phyloP scores from a whole-genome alignment of 129 eudicot genomes.

The Flaveria bidentis region DNA sequence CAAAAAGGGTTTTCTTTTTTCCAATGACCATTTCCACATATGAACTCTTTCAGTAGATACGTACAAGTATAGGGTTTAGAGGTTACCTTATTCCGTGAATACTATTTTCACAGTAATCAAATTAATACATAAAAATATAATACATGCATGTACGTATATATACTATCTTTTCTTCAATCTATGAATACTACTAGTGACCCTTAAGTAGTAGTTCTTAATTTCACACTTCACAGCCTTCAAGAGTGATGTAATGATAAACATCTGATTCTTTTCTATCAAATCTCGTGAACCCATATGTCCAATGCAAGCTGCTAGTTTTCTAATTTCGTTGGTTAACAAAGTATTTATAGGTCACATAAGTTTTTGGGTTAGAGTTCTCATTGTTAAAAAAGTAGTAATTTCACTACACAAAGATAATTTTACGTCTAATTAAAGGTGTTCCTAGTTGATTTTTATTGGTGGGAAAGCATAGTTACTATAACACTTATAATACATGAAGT shows the following conservation, averaged over 20 bases:
- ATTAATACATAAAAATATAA: neutral
- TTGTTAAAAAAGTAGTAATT: too few relatives aligned
- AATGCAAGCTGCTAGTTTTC: too few relatives aligned
- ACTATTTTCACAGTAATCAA: neutral
- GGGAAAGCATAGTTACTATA: neutral
- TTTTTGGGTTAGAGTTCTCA: too few relatives aligned
- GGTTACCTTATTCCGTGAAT: slow-evolving; percentile 17
- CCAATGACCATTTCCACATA: slow-evolving; percentile 37
- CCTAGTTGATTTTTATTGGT: neutral
- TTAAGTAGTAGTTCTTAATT: neutral
- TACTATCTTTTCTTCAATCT: neutral
- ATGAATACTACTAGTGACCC: neutral
- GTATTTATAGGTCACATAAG: too few relatives aligned
- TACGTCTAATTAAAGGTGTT: neutral
- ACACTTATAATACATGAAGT: neutral
- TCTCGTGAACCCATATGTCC: too few relatives aligned
- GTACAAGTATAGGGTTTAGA: slow-evolving; percentile 19
- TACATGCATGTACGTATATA: neutral
- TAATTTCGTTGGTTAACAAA: too few relatives aligned
- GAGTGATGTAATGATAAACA: too few relatives aligned
- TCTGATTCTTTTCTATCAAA: too few relatives aligned
- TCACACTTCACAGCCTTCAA: neutral
- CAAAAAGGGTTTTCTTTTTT: slow-evolving; percentile 29
- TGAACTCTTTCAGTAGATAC: slow-evolving; percentile 32
- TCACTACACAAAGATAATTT: neutral